These are phyloP conservation scores for Tetrahymena thermophila DNA, from an alignment of 73 alveolate genomes.

Conservation along the genomic window DNA sequence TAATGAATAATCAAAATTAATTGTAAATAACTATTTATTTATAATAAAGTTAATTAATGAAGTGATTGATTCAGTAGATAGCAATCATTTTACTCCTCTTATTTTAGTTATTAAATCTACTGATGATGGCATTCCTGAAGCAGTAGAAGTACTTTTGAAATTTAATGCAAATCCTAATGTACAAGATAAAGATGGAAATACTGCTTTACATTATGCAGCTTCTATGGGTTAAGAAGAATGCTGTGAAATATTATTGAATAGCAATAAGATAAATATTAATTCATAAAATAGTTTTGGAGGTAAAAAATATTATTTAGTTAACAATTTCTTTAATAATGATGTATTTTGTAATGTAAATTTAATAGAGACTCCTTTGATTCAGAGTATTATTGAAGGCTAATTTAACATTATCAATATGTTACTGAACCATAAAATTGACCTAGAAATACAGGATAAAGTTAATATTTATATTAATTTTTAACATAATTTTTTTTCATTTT, in stretches of 20 bases:
- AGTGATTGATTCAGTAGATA: neutral
- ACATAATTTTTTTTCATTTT: neutral
- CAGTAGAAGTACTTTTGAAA: neutral
- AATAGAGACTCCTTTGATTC: neutral
- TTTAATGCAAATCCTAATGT: neutral
- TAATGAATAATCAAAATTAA: too few relatives aligned
- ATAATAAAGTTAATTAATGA: neutral
- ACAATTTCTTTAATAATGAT: neutral
- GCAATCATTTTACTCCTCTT: neutral
- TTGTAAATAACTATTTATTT: too few relatives aligned
- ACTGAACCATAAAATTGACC: neutral
- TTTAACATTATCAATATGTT: neutral
- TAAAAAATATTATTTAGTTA: neutral
- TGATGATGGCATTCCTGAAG: neutral
- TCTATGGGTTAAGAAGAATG: neutral
- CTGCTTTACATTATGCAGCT: neutral
- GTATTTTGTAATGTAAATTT: neutral
- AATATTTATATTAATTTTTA: neutral
- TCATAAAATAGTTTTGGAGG: neutral
- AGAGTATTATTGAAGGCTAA: neutral
- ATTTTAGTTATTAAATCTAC: neutral
- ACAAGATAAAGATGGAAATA: neutral
- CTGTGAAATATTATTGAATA: neutral
- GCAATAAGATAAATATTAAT: neutral
- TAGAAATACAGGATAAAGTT: neutral